Evolutionary conservation across 1,139 yeast species (phyloP).

Genomic region (Diutina mesorugosa): DNA sequence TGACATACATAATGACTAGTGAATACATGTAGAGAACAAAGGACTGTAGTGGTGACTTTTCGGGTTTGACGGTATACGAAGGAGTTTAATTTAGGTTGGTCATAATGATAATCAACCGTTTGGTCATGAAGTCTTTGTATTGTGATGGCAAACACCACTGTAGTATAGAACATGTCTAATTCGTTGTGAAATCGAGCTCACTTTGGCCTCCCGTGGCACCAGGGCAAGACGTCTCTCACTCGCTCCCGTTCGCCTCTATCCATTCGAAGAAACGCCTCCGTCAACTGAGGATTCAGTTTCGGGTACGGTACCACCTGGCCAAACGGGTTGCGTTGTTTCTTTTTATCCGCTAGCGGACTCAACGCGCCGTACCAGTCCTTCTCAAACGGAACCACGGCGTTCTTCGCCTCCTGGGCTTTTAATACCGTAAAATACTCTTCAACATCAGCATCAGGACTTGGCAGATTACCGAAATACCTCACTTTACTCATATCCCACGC

Average conservation of each 20-base stretch:
- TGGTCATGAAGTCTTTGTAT: neutral
- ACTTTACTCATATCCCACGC: constrained; percentile 18
- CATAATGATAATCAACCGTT: neutral
- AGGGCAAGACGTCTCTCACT: neutral
- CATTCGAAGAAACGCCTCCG: constrained; percentile 1
- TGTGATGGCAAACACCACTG: neutral
- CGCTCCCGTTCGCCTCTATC: neutral
- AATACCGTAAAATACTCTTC: constrained; percentile 30
- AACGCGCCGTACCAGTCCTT: constrained; percentile 51
- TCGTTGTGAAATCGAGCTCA: no score
- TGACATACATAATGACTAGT: neutral
- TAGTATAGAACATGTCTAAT: no score
- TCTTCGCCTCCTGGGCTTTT: constrained; percentile 30
- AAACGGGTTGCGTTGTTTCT: constrained; percentile 49
- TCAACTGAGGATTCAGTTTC: constrained; percentile 14
- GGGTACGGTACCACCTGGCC: constrained; percentile 30
- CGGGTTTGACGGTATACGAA: no score
- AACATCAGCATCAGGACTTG: constrained; percentile 25
- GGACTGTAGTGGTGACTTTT: no score
- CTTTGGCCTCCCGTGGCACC: neutral
- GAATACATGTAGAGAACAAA: neutral
- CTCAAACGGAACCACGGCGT: constrained; percentile 45
- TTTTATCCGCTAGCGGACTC: constrained; percentile 26
- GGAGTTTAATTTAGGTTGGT: no score
- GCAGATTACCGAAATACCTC: constrained; percentile 51